Evolutionary conservation across 225 moss, liverwort and hornwort species (phyloP).

Genomic region (Pleurozium schreberi): DNA sequence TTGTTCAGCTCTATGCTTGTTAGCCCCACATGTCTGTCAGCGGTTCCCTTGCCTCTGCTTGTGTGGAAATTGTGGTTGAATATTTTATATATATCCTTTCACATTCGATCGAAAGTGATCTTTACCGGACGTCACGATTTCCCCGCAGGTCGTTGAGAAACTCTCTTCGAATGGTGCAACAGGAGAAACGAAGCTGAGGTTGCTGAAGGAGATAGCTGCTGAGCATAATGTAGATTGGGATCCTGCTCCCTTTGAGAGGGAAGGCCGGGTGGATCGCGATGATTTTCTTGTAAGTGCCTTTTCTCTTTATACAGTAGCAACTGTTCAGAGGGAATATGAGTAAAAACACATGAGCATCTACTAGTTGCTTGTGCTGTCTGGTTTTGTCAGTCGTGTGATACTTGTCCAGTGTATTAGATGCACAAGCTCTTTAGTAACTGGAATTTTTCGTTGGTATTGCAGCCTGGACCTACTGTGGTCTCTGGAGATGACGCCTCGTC

Average conservation of each 20-base stretch:
- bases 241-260: constrained; percentile 19
- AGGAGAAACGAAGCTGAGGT: constrained; percentile 28
- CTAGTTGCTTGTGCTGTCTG: background rate
- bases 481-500: background rate
- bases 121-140: background rate
- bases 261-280: background rate
- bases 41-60: background rate
- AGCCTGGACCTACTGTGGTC: constrained; percentile 19
- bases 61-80: background rate
- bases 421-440: background rate
- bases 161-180: constrained; percentile 24
- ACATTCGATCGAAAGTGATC: background rate
- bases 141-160: constrained; percentile 35
- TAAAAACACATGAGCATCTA: background rate
- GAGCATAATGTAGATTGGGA: constrained; percentile 45
- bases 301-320: background rate
- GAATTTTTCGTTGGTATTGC: background rate
- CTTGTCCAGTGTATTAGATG: background rate
- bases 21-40: background rate
- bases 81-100: background rate
- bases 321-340: background rate
- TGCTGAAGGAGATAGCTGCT: constrained; percentile 46
- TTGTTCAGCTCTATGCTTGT: background rate
- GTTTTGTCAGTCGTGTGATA: background rate
- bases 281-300: constrained; percentile 33